Base-by-base conservation (phyloP, 306 rosid genomes). In the Quillaja saponaria region DNA sequence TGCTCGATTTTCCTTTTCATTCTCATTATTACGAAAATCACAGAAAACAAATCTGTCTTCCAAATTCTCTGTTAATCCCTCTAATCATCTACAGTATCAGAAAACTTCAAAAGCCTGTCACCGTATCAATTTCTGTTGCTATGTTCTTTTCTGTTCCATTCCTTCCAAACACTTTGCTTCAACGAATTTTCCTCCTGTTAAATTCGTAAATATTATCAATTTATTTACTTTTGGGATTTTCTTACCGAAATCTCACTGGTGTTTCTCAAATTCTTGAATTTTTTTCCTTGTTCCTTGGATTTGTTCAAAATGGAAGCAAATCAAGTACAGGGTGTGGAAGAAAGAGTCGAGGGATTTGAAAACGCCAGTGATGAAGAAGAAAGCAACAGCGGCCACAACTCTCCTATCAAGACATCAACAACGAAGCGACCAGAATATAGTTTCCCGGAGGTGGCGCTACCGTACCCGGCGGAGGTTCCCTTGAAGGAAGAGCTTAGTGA, bases 401-500 rank as follows among this genome's bases (percentile, higher is more conserved):
- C 80, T 6, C 76, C 67, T 11, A 62, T 76, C 3, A 68, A 72
- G 55, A 37, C 68, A 9, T 39, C 75, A 17, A 38, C 48, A 25
- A 50, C 35, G 49, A 62, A 71, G 7, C 46, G 49, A 3, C 39
- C 68, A 34, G 69, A 58, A 16, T 18, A 71, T 0, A 52, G 18
- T 6, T 69, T 55, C 17, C 35, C 54, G 42, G 78, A 61, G 56
- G 60, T 16, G 6, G 28, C 46, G 25, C 59, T 45, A 57, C 61
- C 63, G 63, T 42, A 57, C 7, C 60, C 25, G 0, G n/a, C 54
- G 49, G 48, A 31, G 28, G 69, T 49, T 11, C 56, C 64, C 18
- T 17, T 82, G 83, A 85, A 82, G 39, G 85, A 90, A 65, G 95
- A 87, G 83, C 13, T 64, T 0, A 13, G 63, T 10, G 84, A 79